Percentiles rank a stretch among this genome's conserved stretches.
phyloP scores from a whole-genome alignment of 179 eudicot species.

The Patellifolia procumbens region DNA sequence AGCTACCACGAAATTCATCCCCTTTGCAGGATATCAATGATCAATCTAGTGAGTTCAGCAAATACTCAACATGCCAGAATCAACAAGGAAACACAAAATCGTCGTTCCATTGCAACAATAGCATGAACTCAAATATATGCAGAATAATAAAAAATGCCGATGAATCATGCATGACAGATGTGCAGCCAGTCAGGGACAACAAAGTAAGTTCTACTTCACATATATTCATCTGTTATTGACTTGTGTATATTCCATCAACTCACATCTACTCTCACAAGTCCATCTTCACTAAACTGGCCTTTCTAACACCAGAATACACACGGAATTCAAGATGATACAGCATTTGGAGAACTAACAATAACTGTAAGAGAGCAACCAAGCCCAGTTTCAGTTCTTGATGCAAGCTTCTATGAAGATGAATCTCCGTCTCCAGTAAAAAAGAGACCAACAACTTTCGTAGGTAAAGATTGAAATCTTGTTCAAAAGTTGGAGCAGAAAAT shows the following conservation, averaged over 20 bases:
- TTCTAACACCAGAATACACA: constrained; percentile 26
- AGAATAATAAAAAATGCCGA: not conserved
- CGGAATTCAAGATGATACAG: constrained; percentile 19
- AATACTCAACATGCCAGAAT: constrained; percentile 14
- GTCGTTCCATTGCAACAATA: not conserved
- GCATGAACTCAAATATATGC: constrained; percentile 10
- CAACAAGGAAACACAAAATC: constrained; percentile 16
- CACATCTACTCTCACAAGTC: not conserved
- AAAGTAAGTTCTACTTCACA: constrained; percentile 27
- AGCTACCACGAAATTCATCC: constrained; percentile 10
- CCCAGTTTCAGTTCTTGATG: constrained; percentile 50
- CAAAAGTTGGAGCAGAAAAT: too few species aligned
- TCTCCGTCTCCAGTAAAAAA: constrained; percentile 41
- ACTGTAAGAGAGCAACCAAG: constrained; percentile 43
- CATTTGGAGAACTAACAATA: constrained; percentile 19
- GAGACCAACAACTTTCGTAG: constrained; percentile 39
- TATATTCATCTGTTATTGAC: not conserved
- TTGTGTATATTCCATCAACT: not conserved
- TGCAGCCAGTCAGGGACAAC: constrained; percentile 9
- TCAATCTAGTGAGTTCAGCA: constrained; percentile 16
- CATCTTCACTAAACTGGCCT: constrained; percentile 10
- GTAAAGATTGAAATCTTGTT: constrained; percentile 29
- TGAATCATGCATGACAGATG: constrained; percentile 22
- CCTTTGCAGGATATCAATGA: constrained; percentile 6
- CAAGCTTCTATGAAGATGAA: constrained; percentile 39